Evolutionary conservation across 352 stramenopile species (phyloP).

Genomic region (Globisporangium solare): DNA sequence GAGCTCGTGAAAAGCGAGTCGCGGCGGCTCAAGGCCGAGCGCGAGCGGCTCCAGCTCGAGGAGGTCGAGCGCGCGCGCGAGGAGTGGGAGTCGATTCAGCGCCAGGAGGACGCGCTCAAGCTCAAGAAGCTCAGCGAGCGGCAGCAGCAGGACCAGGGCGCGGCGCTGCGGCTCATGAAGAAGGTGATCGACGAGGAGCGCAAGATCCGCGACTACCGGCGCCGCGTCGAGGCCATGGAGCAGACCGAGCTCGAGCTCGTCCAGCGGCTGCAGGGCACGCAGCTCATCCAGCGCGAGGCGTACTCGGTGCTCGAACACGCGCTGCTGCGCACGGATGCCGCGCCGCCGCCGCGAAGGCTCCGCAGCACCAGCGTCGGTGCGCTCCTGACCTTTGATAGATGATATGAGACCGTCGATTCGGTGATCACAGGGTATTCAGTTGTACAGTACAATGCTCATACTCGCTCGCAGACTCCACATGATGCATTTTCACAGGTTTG

Average conservation of each 20-base stretch:
- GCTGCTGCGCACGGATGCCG: conserved; percentile 33
- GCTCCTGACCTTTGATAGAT: background rate
- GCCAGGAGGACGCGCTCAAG: conserved; percentile 56
- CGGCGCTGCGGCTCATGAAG: conserved; percentile 49
- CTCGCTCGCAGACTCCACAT: too few relatives aligned
- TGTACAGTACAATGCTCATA: too few relatives aligned
- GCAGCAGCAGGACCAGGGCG: conserved; percentile 44
- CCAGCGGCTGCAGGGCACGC: conserved; percentile 60
- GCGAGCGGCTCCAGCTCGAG: conserved; percentile 42
- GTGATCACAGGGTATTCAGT: background rate
- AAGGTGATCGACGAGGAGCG: conserved; percentile 63
- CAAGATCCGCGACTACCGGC: conserved; percentile 46
- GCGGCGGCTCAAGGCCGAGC: conserved; percentile 54
- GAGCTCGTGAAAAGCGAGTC: conserved; percentile 71
- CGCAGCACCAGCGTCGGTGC: background rate
- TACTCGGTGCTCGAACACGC: conserved; percentile 71
- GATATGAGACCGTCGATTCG: background rate
- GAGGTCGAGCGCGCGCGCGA: conserved; percentile 52
- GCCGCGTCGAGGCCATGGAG: conserved; percentile 62
- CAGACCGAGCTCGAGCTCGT: conserved; percentile 57
- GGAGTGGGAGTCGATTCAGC: conserved; percentile 46
- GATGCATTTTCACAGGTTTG: too few relatives aligned
- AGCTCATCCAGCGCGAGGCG: conserved; percentile 67
- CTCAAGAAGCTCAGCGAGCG: conserved; percentile 39
- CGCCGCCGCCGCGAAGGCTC: background rate